Percentiles rank a stretch among this genome's conserved stretches.
Conservation (phyloP, 2,329 filamentous ascomycete species). For the Arachnomyces sp. region DNA sequence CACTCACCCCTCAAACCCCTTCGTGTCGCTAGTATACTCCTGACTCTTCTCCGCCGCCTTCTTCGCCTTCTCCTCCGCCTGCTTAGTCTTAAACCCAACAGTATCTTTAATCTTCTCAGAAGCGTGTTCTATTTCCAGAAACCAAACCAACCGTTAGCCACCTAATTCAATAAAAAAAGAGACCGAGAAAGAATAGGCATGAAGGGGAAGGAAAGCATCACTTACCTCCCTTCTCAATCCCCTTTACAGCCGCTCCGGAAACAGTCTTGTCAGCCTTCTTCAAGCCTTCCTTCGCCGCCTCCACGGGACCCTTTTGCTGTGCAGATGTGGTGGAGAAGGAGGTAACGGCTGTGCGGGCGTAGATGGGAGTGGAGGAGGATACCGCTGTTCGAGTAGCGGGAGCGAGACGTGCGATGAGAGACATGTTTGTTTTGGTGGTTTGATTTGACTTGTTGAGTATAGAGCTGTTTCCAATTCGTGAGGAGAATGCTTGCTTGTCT, state of each 20-base stretch:
- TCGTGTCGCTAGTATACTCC: slow-evolving; percentile 21
- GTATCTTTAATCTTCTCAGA: slow-evolving; percentile 38
- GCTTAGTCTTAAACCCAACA: slow-evolving; percentile 29
- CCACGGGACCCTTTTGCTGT: slow-evolving; percentile 44
- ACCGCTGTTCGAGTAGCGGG: slow-evolving; percentile 21
- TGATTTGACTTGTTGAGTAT: not conserved
- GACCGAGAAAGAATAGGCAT: not conserved
- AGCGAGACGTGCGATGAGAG: slow-evolving; percentile 27
- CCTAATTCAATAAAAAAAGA: not conserved
- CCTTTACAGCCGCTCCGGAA: slow-evolving; percentile 51
- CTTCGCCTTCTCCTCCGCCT: slow-evolving; percentile 21
- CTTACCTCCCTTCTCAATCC: slow-evolving; percentile 57
- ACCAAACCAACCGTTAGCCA: slow-evolving; percentile 3
- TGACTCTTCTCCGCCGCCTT: slow-evolving; percentile 21
- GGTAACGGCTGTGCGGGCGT: slow-evolving; percentile 9
- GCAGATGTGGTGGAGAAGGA: slow-evolving; percentile 27
- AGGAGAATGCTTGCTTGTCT: no score
- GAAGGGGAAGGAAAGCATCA: slow-evolving; percentile 7
- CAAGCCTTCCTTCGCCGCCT: slow-evolving; percentile 50
- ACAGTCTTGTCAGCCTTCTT: slow-evolving; percentile 52
- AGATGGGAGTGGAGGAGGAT: slow-evolving; percentile 5
- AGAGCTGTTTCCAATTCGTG: no score
- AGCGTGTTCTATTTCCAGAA: slow-evolving; percentile 40
- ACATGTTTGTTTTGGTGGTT: slow-evolving; percentile 21
- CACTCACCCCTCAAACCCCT: slow-evolving; percentile 18